Evolutionary conservation across 768 basidiomycete species (phyloP), one percentile per base, ranked within the genome.

Genomic region (Boletus sp.): DNA sequence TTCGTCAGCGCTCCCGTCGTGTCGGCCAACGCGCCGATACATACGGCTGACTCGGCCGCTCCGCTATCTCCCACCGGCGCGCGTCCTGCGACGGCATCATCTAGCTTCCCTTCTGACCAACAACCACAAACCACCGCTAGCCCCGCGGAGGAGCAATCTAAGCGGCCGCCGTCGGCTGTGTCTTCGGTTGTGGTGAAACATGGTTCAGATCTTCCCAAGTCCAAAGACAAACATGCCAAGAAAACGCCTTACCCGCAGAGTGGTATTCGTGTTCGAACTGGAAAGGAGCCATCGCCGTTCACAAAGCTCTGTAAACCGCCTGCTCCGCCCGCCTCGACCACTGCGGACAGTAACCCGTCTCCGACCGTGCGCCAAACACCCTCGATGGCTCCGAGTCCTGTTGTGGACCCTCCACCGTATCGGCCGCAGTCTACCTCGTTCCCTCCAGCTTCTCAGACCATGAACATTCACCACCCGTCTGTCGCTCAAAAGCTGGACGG

Each of bases 251-350:
- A 80, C 46, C 80, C 81, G 15, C 56, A 76, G 24, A 67, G 79
- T 10, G 81, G 82, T 37, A 73, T 81, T 44, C 81, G 83, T 15
- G 69, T 79, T 10, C 76, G 81, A 14, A 66, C 75, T 30, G 74
- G 72, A 44, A 76, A 76, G 57, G 69, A 73, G 7, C 52, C 56
- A 32, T 58, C 70, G 14, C 64, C 67, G 24, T 61, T 68, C 33
- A 50, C 41, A 4, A 68, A 61, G 42, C 28, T 58, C 1, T 59
- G 55, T 7, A 44, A 50, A 28, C 40, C 57, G 2, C 36, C 55
- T 20, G 12, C 59, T 32, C 30, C 55, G 24, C 40, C 66, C 28
- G 44, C 55, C 7, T 51, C 62, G 15, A 39, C 63, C 18, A 65
- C n/a, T 52, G 56, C 50, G 44, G 56, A 55, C 50, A 46, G 37